Evolutionary conservation across 148 eudicot species (phyloP), one percentile per base, ranked within the genome.

Genomic region (Heliosperma pusillum): DNA sequence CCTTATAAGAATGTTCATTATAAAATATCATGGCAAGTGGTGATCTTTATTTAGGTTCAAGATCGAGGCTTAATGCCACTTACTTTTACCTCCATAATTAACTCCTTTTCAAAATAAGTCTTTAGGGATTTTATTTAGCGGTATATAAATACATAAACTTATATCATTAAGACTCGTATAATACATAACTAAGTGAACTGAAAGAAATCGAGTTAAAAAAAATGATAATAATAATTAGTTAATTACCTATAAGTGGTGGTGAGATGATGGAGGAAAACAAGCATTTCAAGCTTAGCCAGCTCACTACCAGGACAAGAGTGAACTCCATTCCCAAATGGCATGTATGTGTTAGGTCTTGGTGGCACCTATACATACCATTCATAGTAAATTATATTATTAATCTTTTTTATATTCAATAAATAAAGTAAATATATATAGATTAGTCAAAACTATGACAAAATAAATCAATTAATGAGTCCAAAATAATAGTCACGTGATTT

Each of bases 221-320:
- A 22, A 16, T 5, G 5, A 7, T 29, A 22, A 11, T 33, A 11
- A 17, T 5, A 15, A 47, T n/a, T n/a, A n/a, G n/a, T n/a, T n/a
- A n/a, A 7, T 10, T 21, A 85, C 87, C 87, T 82, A 71, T 70
- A 85, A 21, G 80, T 77, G 55, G 79, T 87, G 33, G 88, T 85
- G 76, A 93, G 77, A 82, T 93, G 90, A 76, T 93, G 97, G 70
- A 93, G 84, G 74, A 93, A 82, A 78, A 90, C 57, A 50, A 93
- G 89, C 89, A 90, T 93, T 82, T 90, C 93, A 66, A 93, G 90
- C 83, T 93, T 93, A 50, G 97, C 97, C 66, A 90, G 73, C 80
- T 93, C 96, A 80, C 87, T 93, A 0, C 97, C 97, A 10, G 97
- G 97, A 78, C 97, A 93, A 10, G 97, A 93, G 81, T 93, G 97